A percentile compares a stretch with the other conserved stretches of the same genome.
These are phyloP conservation scores for Cercospora berteroae DNA, from an alignment of 2,329 filamentous ascomycete species.

Conservation along the genomic window DNA sequence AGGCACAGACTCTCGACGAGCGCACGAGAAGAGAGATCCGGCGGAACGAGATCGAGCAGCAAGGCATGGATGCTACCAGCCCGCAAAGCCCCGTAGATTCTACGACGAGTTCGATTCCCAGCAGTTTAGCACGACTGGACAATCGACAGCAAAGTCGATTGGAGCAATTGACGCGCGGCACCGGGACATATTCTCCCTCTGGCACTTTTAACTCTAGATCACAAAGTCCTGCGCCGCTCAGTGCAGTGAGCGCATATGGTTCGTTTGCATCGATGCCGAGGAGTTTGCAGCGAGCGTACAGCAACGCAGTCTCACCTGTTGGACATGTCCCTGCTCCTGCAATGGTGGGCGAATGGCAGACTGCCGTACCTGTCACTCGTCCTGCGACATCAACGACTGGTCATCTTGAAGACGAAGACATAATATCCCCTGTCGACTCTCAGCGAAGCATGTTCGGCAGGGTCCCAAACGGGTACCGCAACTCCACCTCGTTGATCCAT, in stretches of 20 bases:
- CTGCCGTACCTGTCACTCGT: slow-evolving; percentile 27
- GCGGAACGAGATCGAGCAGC: slow-evolving; percentile 9
- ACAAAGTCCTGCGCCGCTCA: slow-evolving; percentile 10
- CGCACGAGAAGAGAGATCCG: slow-evolving; percentile 3
- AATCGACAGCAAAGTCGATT: slow-evolving; percentile 1
- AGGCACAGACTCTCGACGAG: slow-evolving; percentile 3
- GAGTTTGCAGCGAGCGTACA: slow-evolving; percentile 35
- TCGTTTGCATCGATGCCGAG: slow-evolving; percentile 29
- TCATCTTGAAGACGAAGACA: slow-evolving; percentile 26
- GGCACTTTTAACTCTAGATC: slow-evolving; percentile 10
- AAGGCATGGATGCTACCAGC: slow-evolving; percentile 6
- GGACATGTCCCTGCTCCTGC: slow-evolving; percentile 24
- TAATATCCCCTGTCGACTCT: slow-evolving; percentile 21
- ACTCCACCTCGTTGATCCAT: slow-evolving; percentile 32
- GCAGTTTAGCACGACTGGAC: slow-evolving; percentile 5
- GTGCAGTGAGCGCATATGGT: slow-evolving; percentile 18
- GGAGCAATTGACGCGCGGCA: slow-evolving; percentile 3
- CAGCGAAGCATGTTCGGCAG: slow-evolving; percentile 10
- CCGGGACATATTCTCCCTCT: slow-evolving; percentile 3
- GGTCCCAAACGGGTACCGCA: slow-evolving; percentile 19
- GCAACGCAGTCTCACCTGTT: slow-evolving; percentile 31
- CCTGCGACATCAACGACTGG: slow-evolving; percentile 18
- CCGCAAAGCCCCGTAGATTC: slow-evolving; percentile 6
- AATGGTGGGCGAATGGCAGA: slow-evolving; percentile 32
- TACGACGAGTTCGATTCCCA: slow-evolving; percentile 13